A percentile compares a stretch with the other conserved stretches of the same genome.
Conservation (phyloP, 148 eudicot species). For the Silene conica region DNA sequence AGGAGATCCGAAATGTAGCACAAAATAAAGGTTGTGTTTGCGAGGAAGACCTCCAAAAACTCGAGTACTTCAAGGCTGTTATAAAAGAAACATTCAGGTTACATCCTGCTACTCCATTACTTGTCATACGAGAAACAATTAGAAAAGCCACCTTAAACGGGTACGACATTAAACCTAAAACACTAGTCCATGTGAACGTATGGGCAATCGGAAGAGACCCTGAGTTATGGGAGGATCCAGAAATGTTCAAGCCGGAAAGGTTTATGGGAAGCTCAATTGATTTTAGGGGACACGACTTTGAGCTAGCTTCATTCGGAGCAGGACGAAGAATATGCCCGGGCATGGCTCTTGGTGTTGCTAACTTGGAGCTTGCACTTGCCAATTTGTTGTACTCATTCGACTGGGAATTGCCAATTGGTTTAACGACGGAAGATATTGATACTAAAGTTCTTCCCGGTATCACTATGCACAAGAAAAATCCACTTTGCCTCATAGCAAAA, state of each 20-base stretch:
- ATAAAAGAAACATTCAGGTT: background rate
- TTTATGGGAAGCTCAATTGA: background rate
- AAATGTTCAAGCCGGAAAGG: background rate
- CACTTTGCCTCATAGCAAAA: too few species aligned
- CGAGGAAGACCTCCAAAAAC: background rate
- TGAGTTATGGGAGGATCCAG: background rate
- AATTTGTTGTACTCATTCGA: background rate
- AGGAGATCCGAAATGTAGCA: too few species aligned
- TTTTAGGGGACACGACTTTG: background rate
- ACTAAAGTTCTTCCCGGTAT: too few species aligned
- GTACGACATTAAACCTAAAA: background rate
- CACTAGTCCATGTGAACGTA: background rate
- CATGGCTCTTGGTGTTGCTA: background rate
- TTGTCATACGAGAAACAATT: background rate
- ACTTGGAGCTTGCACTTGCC: slow-evolving; percentile 2
- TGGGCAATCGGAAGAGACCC: background rate
- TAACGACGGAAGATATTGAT: too few species aligned
- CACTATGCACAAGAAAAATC: too few species aligned
- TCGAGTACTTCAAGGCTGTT: background rate
- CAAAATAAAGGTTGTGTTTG: background rate
- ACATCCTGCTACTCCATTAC: background rate
- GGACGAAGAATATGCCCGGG: background rate
- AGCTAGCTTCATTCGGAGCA: background rate
- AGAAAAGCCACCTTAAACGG: background rate
- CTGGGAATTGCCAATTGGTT: background rate